A percentile compares a stretch with the other conserved stretches of the same genome.
Conservation (phyloP, 441 rosid genomes). For the Erodium trifolium region DNA sequence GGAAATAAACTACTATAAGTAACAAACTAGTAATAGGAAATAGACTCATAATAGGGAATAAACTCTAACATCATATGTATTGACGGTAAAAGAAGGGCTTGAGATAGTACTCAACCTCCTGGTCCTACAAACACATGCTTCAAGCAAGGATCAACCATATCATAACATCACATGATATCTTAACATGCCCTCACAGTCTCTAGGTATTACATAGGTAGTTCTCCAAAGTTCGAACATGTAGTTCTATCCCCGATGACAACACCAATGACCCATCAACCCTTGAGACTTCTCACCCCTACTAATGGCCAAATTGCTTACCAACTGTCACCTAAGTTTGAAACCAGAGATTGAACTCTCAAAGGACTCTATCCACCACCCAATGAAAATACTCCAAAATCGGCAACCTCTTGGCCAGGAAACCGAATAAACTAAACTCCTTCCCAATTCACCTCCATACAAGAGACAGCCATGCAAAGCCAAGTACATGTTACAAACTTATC, state of each 20-base stretch:
- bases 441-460: too few species aligned
- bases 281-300: not conserved
- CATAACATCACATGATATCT: not conserved
- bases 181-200: not conserved
- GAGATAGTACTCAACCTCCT: not conserved
- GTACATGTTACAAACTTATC: too few species aligned
- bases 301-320: not conserved
- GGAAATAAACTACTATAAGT: too few species aligned
- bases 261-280: not conserved
- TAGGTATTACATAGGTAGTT: not conserved
- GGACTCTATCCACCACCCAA: not conserved
- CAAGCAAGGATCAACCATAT: constrained; percentile 1
- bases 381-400: not conserved
- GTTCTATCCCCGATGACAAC: not conserved
- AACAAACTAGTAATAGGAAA: too few species aligned
- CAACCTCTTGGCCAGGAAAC: not conserved
- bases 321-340: not conserved
- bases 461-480: too few species aligned
- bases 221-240: not conserved
- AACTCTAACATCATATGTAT: too few species aligned
- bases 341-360: not conserved
- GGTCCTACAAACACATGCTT: not conserved
- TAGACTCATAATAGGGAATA: too few species aligned
- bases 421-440: not conserved
- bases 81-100: not conserved